phyloP scores from a whole-genome alignment of 2,329 filamentous ascomycete species.

The Colletotrichum incanum region DNA sequence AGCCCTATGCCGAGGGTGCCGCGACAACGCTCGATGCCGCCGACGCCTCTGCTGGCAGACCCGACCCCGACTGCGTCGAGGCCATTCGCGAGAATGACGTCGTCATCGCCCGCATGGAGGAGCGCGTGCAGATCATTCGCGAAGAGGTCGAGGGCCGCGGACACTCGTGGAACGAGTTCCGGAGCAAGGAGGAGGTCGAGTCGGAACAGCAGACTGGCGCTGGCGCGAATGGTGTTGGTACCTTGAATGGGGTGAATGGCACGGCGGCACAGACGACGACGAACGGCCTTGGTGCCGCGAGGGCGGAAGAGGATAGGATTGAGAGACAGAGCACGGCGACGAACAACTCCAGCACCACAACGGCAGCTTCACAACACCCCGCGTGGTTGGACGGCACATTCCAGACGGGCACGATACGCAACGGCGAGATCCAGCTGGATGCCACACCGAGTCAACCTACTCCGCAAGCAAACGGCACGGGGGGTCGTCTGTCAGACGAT shows the following conservation, averaged over 20 bases:
- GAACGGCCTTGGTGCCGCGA: slow-evolving; percentile 42
- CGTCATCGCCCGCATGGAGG: slow-evolving; percentile 78
- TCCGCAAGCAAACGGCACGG: slow-evolving; percentile 45
- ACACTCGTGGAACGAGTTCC: slow-evolving; percentile 70
- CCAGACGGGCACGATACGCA: slow-evolving; percentile 70
- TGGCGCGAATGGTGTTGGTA: slow-evolving; percentile 18
- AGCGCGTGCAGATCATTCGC: slow-evolving; percentile 75
- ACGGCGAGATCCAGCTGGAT: slow-evolving; percentile 66
- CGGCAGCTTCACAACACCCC: slow-evolving; percentile 50
- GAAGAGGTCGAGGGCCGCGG: slow-evolving; percentile 75
- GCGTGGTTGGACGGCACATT: slow-evolving; percentile 77
- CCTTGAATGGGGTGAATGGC: slow-evolving; percentile 3
- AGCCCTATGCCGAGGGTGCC: slow-evolving; percentile 74
- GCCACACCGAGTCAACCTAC: not conserved
- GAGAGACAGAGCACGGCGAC: slow-evolving; percentile 30
- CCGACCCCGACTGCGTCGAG: slow-evolving; percentile 81
- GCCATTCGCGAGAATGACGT: slow-evolving; percentile 80
- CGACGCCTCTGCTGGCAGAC: slow-evolving; percentile 45
- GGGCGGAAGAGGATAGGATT: slow-evolving; percentile 37
- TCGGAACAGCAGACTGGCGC: slow-evolving; percentile 47
- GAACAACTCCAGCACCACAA: slow-evolving; percentile 14
- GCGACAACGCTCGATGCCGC: slow-evolving; percentile 49
- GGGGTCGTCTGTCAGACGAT: slow-evolving; percentile 71
- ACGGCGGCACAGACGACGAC: slow-evolving; percentile 25
- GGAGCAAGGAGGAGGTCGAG: slow-evolving; percentile 61